These are phyloP conservation scores for Lepidopterella palustris DNA, from an alignment of 495 filamentous ascomycete genomes.

Conservation along the genomic window DNA sequence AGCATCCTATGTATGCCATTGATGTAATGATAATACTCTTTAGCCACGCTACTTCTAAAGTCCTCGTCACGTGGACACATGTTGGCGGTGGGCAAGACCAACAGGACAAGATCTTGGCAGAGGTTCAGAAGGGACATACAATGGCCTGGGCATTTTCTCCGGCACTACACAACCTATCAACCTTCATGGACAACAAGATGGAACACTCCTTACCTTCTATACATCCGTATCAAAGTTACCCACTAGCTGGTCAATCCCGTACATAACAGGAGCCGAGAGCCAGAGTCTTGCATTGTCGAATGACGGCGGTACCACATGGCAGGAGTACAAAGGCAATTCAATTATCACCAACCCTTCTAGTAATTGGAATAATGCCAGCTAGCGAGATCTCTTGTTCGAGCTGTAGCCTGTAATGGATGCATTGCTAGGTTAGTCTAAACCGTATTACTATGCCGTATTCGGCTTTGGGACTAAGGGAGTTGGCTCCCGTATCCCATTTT, in stretches of 20 bases:
- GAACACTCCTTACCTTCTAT: conserved; percentile 45
- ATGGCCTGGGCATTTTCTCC: conserved; percentile 48
- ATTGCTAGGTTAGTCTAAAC: conserved; percentile 31
- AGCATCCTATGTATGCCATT: background rate
- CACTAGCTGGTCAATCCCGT: conserved; percentile 45
- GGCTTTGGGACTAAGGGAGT: conserved; percentile 46
- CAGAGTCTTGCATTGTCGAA: conserved; percentile 45
- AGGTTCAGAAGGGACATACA: conserved; percentile 36
- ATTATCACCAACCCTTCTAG: conserved; percentile 43
- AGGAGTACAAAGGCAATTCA: conserved; percentile 46
- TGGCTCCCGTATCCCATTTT: conserved; percentile 48
- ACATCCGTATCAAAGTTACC: conserved; percentile 48
- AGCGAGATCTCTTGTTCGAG: conserved; percentile 49
- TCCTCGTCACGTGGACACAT: conserved; percentile 34
- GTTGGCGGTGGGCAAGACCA: conserved; percentile 36
- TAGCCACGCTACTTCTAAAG: conserved; percentile 25
- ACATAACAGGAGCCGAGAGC: conserved; percentile 45
- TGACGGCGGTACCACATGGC: conserved; percentile 47
- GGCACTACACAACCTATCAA: conserved; percentile 45
- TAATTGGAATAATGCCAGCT: conserved; percentile 46
- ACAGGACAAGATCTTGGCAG: conserved; percentile 33
- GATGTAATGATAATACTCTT: background rate
- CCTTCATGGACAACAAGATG: conserved; percentile 39
- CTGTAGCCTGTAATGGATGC: conserved; percentile 41
- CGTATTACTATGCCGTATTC: conserved; percentile 46